Evolutionary conservation across 352 stramenopile genomes (phyloP), one percentile per base, ranked within the genome.

Genomic region (Phytopythium litorale): DNA sequence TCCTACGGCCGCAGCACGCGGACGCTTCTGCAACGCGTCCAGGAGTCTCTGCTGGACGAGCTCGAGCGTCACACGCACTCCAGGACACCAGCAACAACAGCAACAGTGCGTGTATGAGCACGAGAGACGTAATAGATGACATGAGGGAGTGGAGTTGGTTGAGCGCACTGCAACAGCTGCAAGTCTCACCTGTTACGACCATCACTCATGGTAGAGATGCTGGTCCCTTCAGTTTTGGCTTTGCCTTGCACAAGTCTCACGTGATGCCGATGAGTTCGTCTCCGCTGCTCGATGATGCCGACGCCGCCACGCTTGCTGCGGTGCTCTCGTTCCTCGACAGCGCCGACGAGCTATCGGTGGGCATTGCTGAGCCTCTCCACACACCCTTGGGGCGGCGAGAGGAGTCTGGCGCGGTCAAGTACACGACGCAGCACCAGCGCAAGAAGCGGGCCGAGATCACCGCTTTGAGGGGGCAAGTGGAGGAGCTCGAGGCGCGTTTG

Each of bases 11-110:
- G 37, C 4, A 58, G 28, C 18, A 58, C 37, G 35, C 32, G 33
- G 12, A 23, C 53, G 25, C 12, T 58, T 8, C 35, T 58, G 33
- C 53, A 58, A 13, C 11, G 23, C 25, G 37, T 58, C 16, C 53
- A 58, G 18, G 15, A 58, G 15, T 11, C 23, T 12, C 21, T 58
- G n/a, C 53, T 58, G 9, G 53, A 58, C 21, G 53, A 58, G 9
- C 19, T 60, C 3, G 54, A 51, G 1, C 54, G 54, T 4, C 18
- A 13, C 16, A 32, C 38, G 11, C n/a, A 35, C 19, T 19, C 42
- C 40, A n/a, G 40, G 40, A 45, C 3, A 9, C 0, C 9, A 40
- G 4, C 35, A 9, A 9, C 9, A 40, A 15, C 35, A 40, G 9
- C 7, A 40, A 15, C 35, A 40, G 35, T 9, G 35, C 35, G 35